phyloP scores from a whole-genome alignment of 2,329 filamentous ascomycete species.

The Mollisiaceae sp. region DNA sequence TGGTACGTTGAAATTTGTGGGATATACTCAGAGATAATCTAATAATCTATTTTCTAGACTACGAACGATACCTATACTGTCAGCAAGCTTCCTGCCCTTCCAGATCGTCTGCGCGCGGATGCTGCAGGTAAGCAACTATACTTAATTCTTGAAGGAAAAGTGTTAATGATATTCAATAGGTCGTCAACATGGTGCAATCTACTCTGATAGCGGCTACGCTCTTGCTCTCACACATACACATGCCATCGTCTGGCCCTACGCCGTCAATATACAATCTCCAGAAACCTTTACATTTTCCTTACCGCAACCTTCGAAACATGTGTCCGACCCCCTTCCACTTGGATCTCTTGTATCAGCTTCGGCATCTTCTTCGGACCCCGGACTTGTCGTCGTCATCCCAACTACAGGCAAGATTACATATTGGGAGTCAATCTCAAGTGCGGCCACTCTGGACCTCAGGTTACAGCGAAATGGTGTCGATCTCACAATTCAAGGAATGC shows the following conservation, averaged over 20 bases:
- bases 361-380: constrained; percentile 78
- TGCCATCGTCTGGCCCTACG: constrained; percentile 91
- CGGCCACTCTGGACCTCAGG: constrained; percentile 78
- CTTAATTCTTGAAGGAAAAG: constrained; percentile 1
- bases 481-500: constrained; percentile 73
- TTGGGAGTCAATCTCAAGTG: constrained; percentile 94
- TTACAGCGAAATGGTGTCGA: constrained; percentile 83
- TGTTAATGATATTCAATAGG: constrained; percentile 48
- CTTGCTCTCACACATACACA: constrained; percentile 80
- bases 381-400: constrained; percentile 85
- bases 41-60: constrained; percentile 56
- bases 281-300: constrained; percentile 83
- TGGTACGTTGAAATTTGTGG: constrained; percentile 56
- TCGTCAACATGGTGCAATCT: constrained; percentile 69
- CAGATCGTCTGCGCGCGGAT: constrained; percentile 74
- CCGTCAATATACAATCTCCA: constrained; percentile 67
- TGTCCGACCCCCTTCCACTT: constrained; percentile 76
- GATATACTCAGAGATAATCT: constrained; percentile 8
- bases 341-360: constrained; percentile 83
- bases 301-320: constrained; percentile 70
- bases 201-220: constrained; percentile 72
- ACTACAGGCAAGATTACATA: constrained; percentile 85
- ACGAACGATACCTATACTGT: constrained; percentile 85
- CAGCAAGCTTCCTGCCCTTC: constrained; percentile 81
- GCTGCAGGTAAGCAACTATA: constrained; percentile 61